Percentiles rank a stretch among this genome's conserved stretches.
Conservation (phyloP, 2,329 filamentous ascomycete genomes). For the Colletotrichum caudatum region DNA sequence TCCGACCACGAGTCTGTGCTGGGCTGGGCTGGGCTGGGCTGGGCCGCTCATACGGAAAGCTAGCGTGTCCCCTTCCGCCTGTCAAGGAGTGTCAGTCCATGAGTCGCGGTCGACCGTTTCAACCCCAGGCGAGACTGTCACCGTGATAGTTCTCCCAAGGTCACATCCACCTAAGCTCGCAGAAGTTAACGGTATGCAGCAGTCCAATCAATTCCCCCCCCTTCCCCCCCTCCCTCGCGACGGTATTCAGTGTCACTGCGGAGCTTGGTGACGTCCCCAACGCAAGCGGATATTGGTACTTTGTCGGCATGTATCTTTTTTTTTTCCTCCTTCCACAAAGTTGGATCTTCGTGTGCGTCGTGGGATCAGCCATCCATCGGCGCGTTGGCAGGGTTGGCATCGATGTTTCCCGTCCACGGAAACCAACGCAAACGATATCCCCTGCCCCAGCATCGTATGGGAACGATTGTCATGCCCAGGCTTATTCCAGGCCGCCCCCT, state of each 20-base stretch:
- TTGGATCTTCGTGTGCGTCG: neutral
- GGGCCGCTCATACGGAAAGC: conserved; percentile 27
- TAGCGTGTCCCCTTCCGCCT: conserved; percentile 29
- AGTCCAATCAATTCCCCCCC: neutral
- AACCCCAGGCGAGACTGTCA: conserved; percentile 6
- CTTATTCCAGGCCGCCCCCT: conserved; percentile 2
- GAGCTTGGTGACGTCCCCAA: neutral
- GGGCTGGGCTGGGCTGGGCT: too few relatives aligned
- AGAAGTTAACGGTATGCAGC: conserved; percentile 28
- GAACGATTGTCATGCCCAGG: conserved; percentile 10
- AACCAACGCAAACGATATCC: conserved; percentile 18
- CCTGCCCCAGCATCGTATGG: conserved; percentile 1
- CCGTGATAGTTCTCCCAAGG: conserved; percentile 19
- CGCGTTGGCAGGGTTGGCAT: conserved; percentile 27
- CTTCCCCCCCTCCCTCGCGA: neutral
- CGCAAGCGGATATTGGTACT: conserved; percentile 12
- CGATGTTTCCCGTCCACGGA: conserved; percentile 22
- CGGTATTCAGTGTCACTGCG: conserved; percentile 8
- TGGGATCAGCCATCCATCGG: conserved; percentile 20
- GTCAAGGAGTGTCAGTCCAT: conserved; percentile 16
- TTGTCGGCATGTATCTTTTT: conserved; percentile 25
- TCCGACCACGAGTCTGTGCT: conserved; percentile 30
- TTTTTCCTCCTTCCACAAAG: neutral
- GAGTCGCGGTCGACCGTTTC: conserved; percentile 22
- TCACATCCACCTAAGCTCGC: neutral